phyloP scores from a whole-genome alignment of 2,329 filamentous ascomycete species.

The Metarhizium humberi region DNA sequence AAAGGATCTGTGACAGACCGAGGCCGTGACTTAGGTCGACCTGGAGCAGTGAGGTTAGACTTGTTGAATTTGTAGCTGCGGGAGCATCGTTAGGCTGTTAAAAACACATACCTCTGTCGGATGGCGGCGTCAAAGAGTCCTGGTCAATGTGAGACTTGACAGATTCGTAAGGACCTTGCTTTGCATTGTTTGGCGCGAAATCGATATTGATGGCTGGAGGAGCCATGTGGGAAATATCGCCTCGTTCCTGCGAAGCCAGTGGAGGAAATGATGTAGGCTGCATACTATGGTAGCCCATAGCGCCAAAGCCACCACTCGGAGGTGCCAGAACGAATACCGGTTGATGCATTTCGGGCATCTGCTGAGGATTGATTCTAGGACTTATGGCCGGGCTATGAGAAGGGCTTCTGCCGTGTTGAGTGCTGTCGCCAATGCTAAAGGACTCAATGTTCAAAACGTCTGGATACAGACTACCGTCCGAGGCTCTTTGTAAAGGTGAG shows the following conservation, averaged over 20 bases:
- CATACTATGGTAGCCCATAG: constrained; percentile 23
- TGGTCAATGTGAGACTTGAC: constrained; percentile 57
- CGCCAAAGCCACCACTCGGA: constrained; percentile 29
- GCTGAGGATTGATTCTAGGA: constrained; percentile 49
- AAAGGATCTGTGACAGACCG: constrained; percentile 53
- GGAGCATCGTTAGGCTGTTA: background rate
- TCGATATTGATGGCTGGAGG: constrained; percentile 95
- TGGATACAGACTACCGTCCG: constrained; percentile 64
- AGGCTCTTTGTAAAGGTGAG: constrained; percentile 70
- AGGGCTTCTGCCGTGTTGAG: constrained; percentile 68
- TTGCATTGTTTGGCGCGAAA: constrained; percentile 65
- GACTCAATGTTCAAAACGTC: constrained; percentile 68
- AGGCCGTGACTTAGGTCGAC: constrained; percentile 38
- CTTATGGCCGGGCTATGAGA: constrained; percentile 64
- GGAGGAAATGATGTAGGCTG: constrained; percentile 38
- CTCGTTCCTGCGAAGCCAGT: constrained; percentile 34
- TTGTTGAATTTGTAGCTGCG: background rate
- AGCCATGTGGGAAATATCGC: constrained; percentile 68
- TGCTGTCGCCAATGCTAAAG: constrained; percentile 73
- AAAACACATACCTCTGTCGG: constrained; percentile 50
- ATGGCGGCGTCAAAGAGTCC: constrained; percentile 79
- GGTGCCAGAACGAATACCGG: constrained; percentile 33
- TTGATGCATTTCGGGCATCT: constrained; percentile 42
- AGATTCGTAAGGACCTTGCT: constrained; percentile 28
- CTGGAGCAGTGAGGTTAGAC: constrained; percentile 18